Conservation (phyloP, 257 asterid species). For the Leptodermis oblonga region DNA sequence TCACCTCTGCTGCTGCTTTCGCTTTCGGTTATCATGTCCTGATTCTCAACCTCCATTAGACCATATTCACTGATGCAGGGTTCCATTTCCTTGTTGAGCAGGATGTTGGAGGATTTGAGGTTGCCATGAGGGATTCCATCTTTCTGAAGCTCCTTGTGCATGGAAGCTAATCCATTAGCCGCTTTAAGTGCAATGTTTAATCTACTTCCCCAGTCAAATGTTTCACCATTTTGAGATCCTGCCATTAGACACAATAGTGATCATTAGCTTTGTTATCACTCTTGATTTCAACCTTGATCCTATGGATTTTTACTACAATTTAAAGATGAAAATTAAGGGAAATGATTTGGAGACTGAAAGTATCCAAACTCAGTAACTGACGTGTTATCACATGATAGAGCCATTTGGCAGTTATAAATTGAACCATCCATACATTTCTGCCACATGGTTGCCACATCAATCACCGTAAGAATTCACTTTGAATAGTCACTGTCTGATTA, state of each 20-base stretch:
- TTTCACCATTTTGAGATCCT: constrained; percentile 40
- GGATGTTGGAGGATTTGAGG: constrained; percentile 65
- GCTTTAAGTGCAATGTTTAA: constrained; percentile 42
- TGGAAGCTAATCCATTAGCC: constrained; percentile 51
- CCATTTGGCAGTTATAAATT: too few relatives aligned
- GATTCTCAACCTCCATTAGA: constrained; percentile 29
- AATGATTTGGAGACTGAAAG: too few relatives aligned
- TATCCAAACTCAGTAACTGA: too few relatives aligned
- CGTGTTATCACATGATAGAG: too few relatives aligned
- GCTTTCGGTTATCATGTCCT: constrained; percentile 20
- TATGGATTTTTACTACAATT: background rate
- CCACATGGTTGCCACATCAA: too few relatives aligned
- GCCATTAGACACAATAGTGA: constrained; percentile 8
- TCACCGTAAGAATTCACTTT: too few relatives aligned
- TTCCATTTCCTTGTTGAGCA: constrained; percentile 46
- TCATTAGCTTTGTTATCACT: background rate
- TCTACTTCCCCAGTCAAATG: constrained; percentile 56
- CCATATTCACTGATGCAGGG: constrained; percentile 72
- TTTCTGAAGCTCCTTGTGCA: constrained; percentile 49
- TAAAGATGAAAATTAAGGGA: background rate
- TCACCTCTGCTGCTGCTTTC: constrained; percentile 9
- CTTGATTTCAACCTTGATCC: background rate
- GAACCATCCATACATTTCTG: too few relatives aligned
- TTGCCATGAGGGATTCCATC: constrained; percentile 66
- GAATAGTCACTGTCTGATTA: too few relatives aligned